These are phyloP conservation scores for Achaetomiella virescens DNA, from an alignment of 495 filamentous ascomycete species.

Conservation along the genomic window DNA sequence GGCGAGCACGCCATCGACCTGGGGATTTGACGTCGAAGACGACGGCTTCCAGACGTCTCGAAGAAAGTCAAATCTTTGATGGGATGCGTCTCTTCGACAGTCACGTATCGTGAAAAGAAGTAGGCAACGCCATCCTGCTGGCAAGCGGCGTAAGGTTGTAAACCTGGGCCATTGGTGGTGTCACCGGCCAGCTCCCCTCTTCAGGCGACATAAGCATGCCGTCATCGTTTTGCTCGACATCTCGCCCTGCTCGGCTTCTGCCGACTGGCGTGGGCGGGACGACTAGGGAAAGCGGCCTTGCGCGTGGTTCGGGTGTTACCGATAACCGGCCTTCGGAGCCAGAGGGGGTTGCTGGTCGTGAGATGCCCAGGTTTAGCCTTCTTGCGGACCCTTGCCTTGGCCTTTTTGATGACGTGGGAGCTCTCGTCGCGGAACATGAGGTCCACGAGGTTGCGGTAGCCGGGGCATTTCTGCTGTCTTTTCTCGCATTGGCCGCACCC, in stretches of 20 bases:
- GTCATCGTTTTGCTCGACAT: slow-evolving; percentile 21
- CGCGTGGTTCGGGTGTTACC: slow-evolving; percentile 23
- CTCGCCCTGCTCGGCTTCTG: slow-evolving; percentile 10
- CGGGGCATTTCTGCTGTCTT: slow-evolving; percentile 56
- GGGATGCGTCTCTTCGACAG: slow-evolving; percentile 28
- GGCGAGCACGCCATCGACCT: slow-evolving; percentile 32
- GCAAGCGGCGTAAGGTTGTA: slow-evolving; percentile 30
- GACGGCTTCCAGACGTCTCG: slow-evolving; percentile 35
- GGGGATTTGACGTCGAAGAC: slow-evolving; percentile 16
- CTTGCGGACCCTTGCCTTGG: slow-evolving; percentile 37
- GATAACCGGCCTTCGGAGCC: slow-evolving; percentile 19
- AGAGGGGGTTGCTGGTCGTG: slow-evolving; percentile 14
- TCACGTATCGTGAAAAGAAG: slow-evolving; percentile 38
- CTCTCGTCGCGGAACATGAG: slow-evolving; percentile 72
- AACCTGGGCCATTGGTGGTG: slow-evolving; percentile 25
- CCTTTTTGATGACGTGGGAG: slow-evolving; percentile 59
- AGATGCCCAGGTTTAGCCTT: slow-evolving; percentile 18
- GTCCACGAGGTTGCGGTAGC: slow-evolving; percentile 62
- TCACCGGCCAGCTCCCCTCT: slow-evolving; percentile 31
- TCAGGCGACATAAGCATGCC: slow-evolving; percentile 31
- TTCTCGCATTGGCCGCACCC: slow-evolving; percentile 63
- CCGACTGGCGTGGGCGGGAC: slow-evolving; percentile 18
- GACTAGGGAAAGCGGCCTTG: slow-evolving; percentile 14
- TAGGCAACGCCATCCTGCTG: slow-evolving; percentile 35
- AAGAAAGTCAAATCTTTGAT: slow-evolving; percentile 40